Evolutionary conservation across 345 rosid genomes (phyloP).

Genomic region (Salix exigua): DNA sequence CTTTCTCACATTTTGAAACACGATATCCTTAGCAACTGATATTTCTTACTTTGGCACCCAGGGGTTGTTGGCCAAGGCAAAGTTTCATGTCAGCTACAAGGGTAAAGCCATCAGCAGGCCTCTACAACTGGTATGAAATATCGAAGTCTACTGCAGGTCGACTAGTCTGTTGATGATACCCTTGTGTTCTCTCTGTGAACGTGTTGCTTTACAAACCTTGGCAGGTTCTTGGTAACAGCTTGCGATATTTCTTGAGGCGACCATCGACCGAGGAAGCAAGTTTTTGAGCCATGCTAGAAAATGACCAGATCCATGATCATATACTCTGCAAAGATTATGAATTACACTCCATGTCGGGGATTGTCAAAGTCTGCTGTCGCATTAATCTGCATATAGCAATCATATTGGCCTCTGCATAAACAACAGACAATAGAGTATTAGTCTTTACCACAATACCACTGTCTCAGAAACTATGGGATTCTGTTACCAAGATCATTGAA

Average conservation of each 20-base stretch:
- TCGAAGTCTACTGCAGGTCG: neutral
- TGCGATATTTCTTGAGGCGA: slow-evolving; percentile 76
- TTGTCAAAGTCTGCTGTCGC: neutral
- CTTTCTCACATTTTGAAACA: neutral
- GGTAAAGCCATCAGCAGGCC: slow-evolving; percentile 83
- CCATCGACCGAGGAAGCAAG: slow-evolving; percentile 73
- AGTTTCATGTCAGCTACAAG: slow-evolving; percentile 87
- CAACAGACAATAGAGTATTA: neutral
- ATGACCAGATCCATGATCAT: neutral
- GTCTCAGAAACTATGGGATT: neutral
- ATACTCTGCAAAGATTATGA: neutral
- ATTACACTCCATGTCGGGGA: neutral
- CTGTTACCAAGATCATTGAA: neutral
- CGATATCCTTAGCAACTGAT: neutral
- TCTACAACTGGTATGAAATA: slow-evolving; percentile 69
- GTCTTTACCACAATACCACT: neutral
- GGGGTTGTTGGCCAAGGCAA: slow-evolving; percentile 96
- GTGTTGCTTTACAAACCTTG: slow-evolving; percentile 6
- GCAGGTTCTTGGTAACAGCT: slow-evolving; percentile 73
- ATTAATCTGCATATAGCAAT: neutral
- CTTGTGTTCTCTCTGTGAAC: neutral
- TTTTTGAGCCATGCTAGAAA: slow-evolving; percentile 41
- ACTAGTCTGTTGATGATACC: neutral
- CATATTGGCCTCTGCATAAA: neutral
- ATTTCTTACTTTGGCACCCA: slow-evolving; percentile 18